A percentile compares a stretch with the other conserved stretches of the same genome.
Conservation (phyloP, 2,329 filamentous ascomycete genomes). For the Magnaporthales sp. region DNA sequence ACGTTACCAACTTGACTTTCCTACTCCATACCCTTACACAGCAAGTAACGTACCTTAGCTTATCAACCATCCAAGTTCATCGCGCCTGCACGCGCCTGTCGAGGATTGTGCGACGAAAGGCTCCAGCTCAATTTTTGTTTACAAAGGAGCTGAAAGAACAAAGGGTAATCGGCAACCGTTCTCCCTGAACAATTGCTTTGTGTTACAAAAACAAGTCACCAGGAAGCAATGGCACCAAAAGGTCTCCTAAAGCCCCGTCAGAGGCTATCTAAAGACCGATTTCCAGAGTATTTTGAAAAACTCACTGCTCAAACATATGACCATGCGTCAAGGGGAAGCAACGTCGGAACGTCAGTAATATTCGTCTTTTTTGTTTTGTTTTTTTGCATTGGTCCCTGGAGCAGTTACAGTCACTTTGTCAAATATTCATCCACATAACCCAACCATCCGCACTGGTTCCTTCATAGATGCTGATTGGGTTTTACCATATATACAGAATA, state of each 20-base stretch:
- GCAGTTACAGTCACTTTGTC: not conserved
- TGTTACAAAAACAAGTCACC: not conserved
- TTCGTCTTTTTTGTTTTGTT: conserved; percentile 11
- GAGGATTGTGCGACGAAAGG: not conserved
- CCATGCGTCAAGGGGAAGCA: conserved; percentile 1
- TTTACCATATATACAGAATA: conserved; percentile 38
- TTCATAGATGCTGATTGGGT: not conserved
- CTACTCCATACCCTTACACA: no score
- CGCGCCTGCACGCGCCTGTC: not conserved
- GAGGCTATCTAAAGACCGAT: conserved; percentile 59
- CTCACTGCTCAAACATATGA: conserved; percentile 62
- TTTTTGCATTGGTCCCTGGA: not conserved
- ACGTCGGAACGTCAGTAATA: not conserved
- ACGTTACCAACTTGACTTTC: no score
- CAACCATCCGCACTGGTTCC: not conserved
- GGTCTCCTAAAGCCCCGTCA: conserved; percentile 37
- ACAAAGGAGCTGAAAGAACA: not conserved
- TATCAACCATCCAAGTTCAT: not conserved
- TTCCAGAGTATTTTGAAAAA: conserved; percentile 56
- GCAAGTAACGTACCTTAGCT: not conserved
- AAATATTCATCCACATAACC: no score
- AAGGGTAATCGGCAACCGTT: not conserved
- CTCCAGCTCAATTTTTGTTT: not conserved
- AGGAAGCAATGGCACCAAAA: conserved; percentile 13
- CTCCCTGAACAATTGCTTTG: not conserved